Evolutionary conservation across 108 stramenopile species (phyloP), one percentile per base, ranked within the genome.

Genomic region (Poteriospumella lacustris): DNA sequence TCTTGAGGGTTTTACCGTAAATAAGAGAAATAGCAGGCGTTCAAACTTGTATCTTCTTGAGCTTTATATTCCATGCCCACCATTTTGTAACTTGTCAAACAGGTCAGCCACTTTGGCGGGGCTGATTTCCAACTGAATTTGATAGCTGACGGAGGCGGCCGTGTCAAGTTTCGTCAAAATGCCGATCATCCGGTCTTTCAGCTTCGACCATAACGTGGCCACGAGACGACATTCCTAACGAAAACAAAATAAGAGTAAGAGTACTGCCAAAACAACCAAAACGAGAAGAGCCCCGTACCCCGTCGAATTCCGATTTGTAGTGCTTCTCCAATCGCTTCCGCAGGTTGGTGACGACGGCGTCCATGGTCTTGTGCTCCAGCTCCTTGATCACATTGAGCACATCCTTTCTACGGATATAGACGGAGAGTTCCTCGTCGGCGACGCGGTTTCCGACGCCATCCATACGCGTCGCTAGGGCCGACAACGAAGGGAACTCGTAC

Each of bases 401-500:
- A 64, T 64, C 60, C 36, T 64, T 64, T 3, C 70, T 5, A 26
- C 70, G 36, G 9, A 73, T 73, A 38, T 73, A 73, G 9, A 73
- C 26, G 9, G 44, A 44, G 26, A 73, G 28, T 24, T 73, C 70
- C 42, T 73, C 70, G 15, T 44, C 47, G 42, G 12, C 36, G 36
- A 56, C 70, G 26, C 42, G 26, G 31, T 33, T 44, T 3, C 70
- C 33, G 3, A 73, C 29, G 9, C 47, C 70, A 12, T 73, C 47
- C 3, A 73, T 56, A 44, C 70, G 70, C 3, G 3, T 33, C 5
- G 70, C 70, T 38, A 73, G 41, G 12, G 15, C 41, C 26, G 70
- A 44, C 9, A 73, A 38, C 3, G 47, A 15, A 42, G 70, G 70
- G n/a, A 73, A 42, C 70, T 73, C 70, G 42, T 73, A 73, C 15